A percentile compares a stretch with the other conserved stretches of the same genome.
Conservation (phyloP, 2,329 filamentous ascomycete species). For the Aspergillus fumigatiaffinis region DNA sequence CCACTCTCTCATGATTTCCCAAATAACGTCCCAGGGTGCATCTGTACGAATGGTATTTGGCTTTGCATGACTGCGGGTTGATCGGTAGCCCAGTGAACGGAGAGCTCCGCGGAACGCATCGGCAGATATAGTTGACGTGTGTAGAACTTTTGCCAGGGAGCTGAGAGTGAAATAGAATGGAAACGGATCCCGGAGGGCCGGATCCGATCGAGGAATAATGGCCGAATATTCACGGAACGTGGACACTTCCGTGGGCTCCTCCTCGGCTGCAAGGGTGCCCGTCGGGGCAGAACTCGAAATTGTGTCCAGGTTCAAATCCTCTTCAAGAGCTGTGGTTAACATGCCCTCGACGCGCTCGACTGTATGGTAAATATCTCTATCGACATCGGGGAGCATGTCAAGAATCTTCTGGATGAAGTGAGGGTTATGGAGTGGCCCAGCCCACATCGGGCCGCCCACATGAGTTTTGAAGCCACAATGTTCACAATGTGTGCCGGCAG, state of each 20-base stretch:
- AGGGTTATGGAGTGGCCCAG: conserved; percentile 77
- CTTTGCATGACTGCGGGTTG: conserved; percentile 83
- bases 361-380: conserved; percentile 72
- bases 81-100: conserved; percentile 72
- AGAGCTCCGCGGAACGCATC: conserved; percentile 78
- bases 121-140: conserved; percentile 75
- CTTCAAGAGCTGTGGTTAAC: conserved; percentile 83
- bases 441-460: conserved; percentile 91
- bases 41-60: conserved; percentile 90
- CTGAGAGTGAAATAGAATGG: conserved; percentile 86
- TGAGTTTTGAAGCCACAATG: conserved; percentile 88
- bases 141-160: conserved; percentile 69
- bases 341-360: conserved; percentile 81
- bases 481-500: conserved; percentile 62
- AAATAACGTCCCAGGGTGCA: conserved; percentile 83
- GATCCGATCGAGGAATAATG: conserved; percentile 49
- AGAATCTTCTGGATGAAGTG: conserved; percentile 79
- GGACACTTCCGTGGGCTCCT: conserved; percentile 5
- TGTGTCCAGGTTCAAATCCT: conserved; percentile 45
- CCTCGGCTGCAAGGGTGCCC: conserved; percentile 7
- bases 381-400: conserved; percentile 62
- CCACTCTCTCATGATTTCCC: conserved; percentile 94
- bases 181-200: conserved; percentile 65
- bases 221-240: conserved; percentile 21
- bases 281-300: conserved; percentile 6